Evolutionary conservation across 768 basidiomycete genomes (phyloP).

Genomic region (Tylopilus subfusipes): DNA sequence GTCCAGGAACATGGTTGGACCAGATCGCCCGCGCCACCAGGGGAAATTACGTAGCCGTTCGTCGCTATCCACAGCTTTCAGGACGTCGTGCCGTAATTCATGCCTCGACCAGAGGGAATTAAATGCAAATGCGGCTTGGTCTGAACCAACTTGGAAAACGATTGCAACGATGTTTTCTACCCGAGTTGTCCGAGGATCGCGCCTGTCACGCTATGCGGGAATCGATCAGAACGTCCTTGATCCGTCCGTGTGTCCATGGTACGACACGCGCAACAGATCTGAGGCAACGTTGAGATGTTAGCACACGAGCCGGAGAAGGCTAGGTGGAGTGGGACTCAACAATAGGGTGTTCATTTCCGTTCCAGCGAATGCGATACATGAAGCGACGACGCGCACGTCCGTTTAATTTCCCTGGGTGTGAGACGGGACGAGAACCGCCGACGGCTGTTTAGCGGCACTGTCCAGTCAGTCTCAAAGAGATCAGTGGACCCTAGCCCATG

Average conservation of each 20-base stretch:
- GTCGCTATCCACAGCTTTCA: background rate
- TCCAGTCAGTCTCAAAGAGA: background rate
- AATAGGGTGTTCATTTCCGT: constrained; percentile 12
- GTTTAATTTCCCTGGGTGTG: background rate
- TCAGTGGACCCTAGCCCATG: background rate
- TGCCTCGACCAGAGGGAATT: background rate
- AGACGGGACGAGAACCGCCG: background rate
- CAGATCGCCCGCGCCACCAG: background rate
- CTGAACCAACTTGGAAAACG: background rate
- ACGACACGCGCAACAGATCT: background rate
- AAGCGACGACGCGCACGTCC: background rate
- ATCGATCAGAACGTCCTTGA: background rate
- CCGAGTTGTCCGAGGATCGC: background rate
- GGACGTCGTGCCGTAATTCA: background rate
- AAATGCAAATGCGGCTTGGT: background rate
- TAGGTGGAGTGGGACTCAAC: background rate
- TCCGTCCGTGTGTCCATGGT: background rate
- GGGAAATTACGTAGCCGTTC: background rate
- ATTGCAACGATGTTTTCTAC: background rate
- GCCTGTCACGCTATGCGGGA: background rate
- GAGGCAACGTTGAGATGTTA: background rate
- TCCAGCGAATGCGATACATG: constrained; percentile 1
- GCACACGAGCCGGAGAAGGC: background rate
- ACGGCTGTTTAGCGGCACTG: background rate
- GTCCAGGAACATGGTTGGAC: background rate